Percentiles rank a stretch among this genome's conserved stretches.
Evolutionary conservation across 768 basidiomycete species (phyloP).

Genomic region (Kwoniella heveanensis): DNA sequence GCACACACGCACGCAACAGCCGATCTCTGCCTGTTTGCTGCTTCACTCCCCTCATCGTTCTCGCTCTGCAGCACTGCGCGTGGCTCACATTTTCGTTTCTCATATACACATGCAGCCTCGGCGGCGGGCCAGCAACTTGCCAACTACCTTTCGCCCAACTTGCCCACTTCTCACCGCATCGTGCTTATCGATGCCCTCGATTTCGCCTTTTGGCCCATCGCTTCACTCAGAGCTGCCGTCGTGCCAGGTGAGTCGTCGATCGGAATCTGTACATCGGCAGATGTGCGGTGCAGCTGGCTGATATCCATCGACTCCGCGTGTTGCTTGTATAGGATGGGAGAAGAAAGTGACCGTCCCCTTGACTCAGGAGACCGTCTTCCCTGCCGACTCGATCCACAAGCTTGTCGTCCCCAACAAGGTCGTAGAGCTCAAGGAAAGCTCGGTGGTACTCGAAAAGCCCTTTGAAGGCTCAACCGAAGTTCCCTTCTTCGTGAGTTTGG

Average conservation of each 20-base stretch:
- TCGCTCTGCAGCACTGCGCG: neutral
- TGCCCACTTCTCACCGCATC: conserved; percentile 40
- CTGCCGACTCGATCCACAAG: conserved; percentile 23
- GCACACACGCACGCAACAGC: no score
- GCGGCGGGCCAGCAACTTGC: conserved; percentile 36
- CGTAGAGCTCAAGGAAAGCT: conserved; percentile 33
- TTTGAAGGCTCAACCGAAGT: conserved; percentile 39
- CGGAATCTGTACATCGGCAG: no score
- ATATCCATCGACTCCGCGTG: no score
- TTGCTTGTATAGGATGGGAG: conserved; percentile 49
- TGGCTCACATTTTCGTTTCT: neutral
- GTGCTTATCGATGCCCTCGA: conserved; percentile 41
- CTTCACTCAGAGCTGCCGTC: conserved; percentile 39
- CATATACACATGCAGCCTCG: conserved; percentile 36
- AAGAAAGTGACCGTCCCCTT: conserved; percentile 33
- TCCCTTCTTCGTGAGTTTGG: conserved; percentile 39
- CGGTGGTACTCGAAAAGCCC: conserved; percentile 35
- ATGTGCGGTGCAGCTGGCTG: no score
- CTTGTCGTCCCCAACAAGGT: conserved; percentile 40
- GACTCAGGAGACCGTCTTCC: conserved; percentile 36
- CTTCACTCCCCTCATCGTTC: no score
- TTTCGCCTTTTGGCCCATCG: conserved; percentile 41
- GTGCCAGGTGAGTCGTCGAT: conserved; percentile 29
- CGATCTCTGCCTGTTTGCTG: no score
- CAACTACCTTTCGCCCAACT: conserved; percentile 28